Evolutionary conservation across 106 monocot species (phyloP).

Genomic region (Dioscorea zingiberensis): DNA sequence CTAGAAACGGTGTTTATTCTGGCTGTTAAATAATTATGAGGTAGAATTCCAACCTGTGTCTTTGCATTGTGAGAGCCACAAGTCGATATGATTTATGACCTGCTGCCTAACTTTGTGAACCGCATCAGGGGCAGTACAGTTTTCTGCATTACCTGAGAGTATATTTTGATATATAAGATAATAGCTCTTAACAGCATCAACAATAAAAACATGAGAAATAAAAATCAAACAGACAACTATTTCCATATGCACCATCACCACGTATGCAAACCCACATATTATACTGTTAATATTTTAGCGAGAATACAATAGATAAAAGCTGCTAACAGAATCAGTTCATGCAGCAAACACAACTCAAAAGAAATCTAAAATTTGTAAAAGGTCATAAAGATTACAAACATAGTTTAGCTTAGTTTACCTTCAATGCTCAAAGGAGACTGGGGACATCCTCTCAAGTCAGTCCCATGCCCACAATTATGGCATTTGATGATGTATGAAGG

Average conservation of each 20-base stretch:
- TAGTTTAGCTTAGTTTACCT: constrained; percentile 36
- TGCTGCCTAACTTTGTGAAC: constrained; percentile 83
- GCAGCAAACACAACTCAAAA: no score
- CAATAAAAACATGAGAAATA: no score
- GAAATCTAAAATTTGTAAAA: no score
- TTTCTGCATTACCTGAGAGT: constrained; percentile 66
- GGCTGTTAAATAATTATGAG: neutral
- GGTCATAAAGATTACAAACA: no score
- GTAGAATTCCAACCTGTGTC: constrained; percentile 22
- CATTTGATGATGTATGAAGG: constrained; percentile 85
- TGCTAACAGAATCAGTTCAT: no score
- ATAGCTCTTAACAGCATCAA: neutral
- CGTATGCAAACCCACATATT: no score
- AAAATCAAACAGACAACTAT: no score
- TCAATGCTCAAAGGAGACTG: constrained; percentile 81
- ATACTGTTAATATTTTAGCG: no score
- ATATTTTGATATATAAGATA: constrained; percentile 5
- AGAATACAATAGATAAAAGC: no score
- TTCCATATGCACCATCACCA: no score
- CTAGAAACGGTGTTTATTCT: neutral
- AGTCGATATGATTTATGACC: constrained; percentile 72
- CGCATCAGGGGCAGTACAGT: constrained; percentile 81
- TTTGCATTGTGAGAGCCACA: constrained; percentile 92
- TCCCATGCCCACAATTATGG: constrained; percentile 96
- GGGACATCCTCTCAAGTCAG: constrained; percentile 91